These are phyloP conservation scores for Sungouiella thailandica DNA, from an alignment of 805 yeast genomes.

Conservation along the genomic window DNA sequence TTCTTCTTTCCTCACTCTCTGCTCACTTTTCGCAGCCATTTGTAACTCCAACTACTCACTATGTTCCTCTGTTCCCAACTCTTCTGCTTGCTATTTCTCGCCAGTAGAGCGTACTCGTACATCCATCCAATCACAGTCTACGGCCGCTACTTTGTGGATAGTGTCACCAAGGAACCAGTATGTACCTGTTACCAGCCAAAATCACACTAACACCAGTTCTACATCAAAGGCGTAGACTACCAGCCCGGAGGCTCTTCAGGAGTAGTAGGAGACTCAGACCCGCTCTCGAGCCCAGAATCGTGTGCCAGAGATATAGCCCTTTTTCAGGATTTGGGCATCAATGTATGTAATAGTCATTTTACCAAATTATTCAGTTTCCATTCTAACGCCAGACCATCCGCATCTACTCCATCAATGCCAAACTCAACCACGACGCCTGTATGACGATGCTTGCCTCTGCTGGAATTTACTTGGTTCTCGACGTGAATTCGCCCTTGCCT, in stretches of 20 bases:
- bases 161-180: conserved; percentile 70
- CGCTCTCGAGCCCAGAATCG: conserved; percentile 61
- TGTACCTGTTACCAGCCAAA: conserved; percentile 9
- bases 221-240: conserved; percentile 83
- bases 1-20: too few species aligned
- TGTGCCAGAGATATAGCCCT: conserved; percentile 81
- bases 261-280: conserved; percentile 54
- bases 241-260: conserved; percentile 96
- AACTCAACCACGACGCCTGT: conserved; percentile 78
- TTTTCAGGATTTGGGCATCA: conserved; percentile 80
- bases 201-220: conserved; percentile 44
- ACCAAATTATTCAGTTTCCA: background rate
- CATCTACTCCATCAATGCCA: conserved; percentile 82
- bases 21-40: too few species aligned
- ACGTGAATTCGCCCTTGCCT: conserved; percentile 81
- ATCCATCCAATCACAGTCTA: conserved; percentile 60
- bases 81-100: too few species aligned
- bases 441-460: conserved; percentile 90
- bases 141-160: conserved; percentile 72
- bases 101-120: too few species aligned
- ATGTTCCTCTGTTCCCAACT: too few species aligned
- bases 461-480: conserved; percentile 86
- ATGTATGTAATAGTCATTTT: conserved; percentile 32
- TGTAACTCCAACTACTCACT: too few species aligned
- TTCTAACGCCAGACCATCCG: conserved; percentile 54